phyloP scores from a whole-genome alignment of 164 flowering plant genomes.

The Chloranthus sessilifolius region DNA sequence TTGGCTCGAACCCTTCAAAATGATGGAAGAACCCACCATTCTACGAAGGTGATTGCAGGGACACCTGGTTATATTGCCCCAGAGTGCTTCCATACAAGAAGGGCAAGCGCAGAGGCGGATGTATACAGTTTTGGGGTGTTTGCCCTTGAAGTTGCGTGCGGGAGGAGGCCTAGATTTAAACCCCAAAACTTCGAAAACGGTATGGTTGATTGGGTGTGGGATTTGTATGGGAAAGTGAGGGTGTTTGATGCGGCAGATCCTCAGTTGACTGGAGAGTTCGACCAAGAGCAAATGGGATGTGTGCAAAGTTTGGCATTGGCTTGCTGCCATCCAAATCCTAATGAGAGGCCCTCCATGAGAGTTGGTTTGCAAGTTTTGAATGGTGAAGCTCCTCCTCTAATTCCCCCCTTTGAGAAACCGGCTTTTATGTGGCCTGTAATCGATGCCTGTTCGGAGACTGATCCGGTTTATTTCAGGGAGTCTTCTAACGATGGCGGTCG shows the following conservation, averaged over 20 bases:
- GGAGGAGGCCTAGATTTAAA: slow-evolving; percentile 18
- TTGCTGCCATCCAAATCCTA: slow-evolving; percentile 29
- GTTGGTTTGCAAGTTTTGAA: slow-evolving; percentile 28
- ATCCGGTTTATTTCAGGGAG: neutral
- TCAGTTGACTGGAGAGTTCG: slow-evolving; percentile 18
- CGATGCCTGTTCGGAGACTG: slow-evolving; percentile 13
- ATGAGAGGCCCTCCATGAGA: slow-evolving; percentile 40
- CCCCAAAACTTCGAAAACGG: neutral
- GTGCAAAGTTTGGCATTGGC: slow-evolving; percentile 5
- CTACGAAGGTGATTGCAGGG: slow-evolving; percentile 28
- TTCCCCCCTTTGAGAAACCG: slow-evolving; percentile 36
- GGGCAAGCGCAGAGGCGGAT: slow-evolving; percentile 8
- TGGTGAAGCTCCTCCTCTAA: slow-evolving; percentile 40
- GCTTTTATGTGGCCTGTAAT: slow-evolving; percentile 46
- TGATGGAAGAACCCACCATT: slow-evolving; percentile 18
- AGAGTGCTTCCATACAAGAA: slow-evolving; percentile 8
- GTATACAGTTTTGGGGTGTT: slow-evolving; percentile 12
- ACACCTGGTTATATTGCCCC: slow-evolving; percentile 32
- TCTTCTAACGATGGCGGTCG: slow-evolving; percentile 17
- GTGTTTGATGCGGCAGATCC: slow-evolving; percentile 10
- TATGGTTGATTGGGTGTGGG: slow-evolving; percentile 24
- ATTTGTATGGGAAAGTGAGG: slow-evolving; percentile 10
- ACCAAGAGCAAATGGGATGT: neutral
- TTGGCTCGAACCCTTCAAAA: slow-evolving; percentile 22
- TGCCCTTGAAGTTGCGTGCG: slow-evolving; percentile 32